These are phyloP conservation scores for Tricholoma matsutake DNA, from an alignment of 768 basidiomycete species.

Conservation along the genomic window DNA sequence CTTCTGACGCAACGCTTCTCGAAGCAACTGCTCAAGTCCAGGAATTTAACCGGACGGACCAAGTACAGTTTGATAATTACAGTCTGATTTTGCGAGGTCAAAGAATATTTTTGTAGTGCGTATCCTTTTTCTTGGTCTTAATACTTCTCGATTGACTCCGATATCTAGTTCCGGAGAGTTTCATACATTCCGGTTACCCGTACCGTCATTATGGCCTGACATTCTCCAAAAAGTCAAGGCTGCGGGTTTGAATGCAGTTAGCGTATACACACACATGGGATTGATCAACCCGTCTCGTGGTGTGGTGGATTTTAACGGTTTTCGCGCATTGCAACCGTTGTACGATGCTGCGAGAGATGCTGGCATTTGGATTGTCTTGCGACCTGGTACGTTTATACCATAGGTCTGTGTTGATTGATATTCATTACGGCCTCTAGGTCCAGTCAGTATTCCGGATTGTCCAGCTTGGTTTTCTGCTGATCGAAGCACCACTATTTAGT, in stretches of 20 bases:
- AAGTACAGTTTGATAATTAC: conserved; percentile 61
- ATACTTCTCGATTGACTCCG: not conserved
- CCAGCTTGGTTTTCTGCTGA: not conserved
- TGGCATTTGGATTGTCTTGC: conserved; percentile 76
- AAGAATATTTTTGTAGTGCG: conserved; percentile 69
- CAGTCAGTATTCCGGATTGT: conserved; percentile 26
- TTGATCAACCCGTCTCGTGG: conserved; percentile 72
- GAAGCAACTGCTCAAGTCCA: not conserved
- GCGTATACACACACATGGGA: conserved; percentile 81
- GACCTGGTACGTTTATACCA: conserved; percentile 54
- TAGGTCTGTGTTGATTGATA: not conserved
- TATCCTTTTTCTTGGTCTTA: conserved; percentile 5
- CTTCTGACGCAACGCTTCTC: conserved; percentile 1
- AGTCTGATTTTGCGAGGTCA: conserved; percentile 69
- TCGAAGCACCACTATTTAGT: conserved; percentile 24
- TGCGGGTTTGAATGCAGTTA: conserved; percentile 74
- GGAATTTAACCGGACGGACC: conserved; percentile 26
- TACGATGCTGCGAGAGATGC: conserved; percentile 71
- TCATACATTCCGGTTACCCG: conserved; percentile 78
- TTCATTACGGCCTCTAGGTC: conserved; percentile 27
- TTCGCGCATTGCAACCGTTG: conserved; percentile 65
- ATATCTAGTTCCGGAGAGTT: conserved; percentile 73
- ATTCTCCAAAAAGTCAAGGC: conserved; percentile 81
- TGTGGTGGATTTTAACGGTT: conserved; percentile 69
- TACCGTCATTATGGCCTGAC: conserved; percentile 78